Base-by-base conservation (phyloP, 768 basidiomycete genomes). In the Boletus edulis region DNA sequence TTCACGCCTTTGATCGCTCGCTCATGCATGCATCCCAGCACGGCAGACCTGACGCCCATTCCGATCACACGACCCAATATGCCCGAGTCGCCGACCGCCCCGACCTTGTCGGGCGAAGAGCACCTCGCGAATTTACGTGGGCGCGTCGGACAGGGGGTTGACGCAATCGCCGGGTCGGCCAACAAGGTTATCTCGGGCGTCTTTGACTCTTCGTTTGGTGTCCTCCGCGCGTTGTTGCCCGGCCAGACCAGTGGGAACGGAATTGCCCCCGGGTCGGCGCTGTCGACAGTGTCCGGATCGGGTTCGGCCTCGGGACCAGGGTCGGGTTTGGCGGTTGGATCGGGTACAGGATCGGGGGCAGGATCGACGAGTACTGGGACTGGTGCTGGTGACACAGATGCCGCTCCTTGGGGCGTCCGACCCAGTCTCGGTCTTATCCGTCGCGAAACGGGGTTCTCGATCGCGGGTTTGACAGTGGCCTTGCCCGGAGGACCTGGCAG, bases 141-240 rank as follows among this genome's bases (percentile, higher is more conserved):
- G 11, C 79, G 88, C 42, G 88, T 94, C 11, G 89, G 83, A 59
- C 90, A 92, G 65, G 86, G 86, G 57, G 88, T 90, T 15, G 87
- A 89, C 54, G 83, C 82, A 0, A 83, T 94, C 38, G 83, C 89
- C 0, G 91, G 84, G n/a, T 87, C 89, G 0, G 94, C 94, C 17
- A 85, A 83, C 67, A 83, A 85, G 53, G 83, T 87, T 45, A 72
- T 92, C 49, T 85, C 80, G 6, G 94, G 91, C 22, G 93, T 97
- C 49, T 88, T 96, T 46, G 94, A 96, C 67, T 84, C 91, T 0
- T 91, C 90, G 3, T 94, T 95, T 71, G 89, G 91, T 17, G 89
- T 94, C 58, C 76, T 97, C 15, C 81, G 91, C 17, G 86, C 91
- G 5, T 75, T 94, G 41, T 78, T 95, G 50, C 92, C 81, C 0